Percentiles rank a stretch among this genome's conserved stretches.
Conservation (phyloP, 2,329 filamentous ascomycete genomes). For the Xylariaceae sp. region DNA sequence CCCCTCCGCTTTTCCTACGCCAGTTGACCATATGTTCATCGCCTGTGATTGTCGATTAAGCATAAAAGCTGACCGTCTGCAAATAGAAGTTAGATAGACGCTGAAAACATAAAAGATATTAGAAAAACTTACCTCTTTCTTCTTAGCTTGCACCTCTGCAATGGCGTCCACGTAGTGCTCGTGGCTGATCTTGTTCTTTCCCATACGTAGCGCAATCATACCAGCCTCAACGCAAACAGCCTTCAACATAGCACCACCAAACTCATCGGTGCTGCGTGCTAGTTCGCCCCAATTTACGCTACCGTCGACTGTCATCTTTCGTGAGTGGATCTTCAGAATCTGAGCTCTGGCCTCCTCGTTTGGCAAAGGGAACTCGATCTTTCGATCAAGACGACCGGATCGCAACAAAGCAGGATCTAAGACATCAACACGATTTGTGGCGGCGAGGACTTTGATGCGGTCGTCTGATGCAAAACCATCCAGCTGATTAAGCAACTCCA, state of each 20-base stretch:
- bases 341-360: slow-evolving; percentile 97
- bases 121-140: slow-evolving; percentile 68
- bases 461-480: slow-evolving; percentile 97
- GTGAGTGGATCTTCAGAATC: slow-evolving; percentile 93
- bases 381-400: slow-evolving; percentile 87
- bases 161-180: slow-evolving; percentile 99
- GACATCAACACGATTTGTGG: slow-evolving; percentile 91
- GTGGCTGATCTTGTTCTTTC: slow-evolving; percentile 94
- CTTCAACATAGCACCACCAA: slow-evolving; percentile 95
- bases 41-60: slow-evolving; percentile 28
- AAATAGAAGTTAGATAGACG: slow-evolving; percentile 26
- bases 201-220: slow-evolving; percentile 94
- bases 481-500: slow-evolving; percentile 96
- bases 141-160: slow-evolving; percentile 89
- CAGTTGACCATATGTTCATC: background rate
- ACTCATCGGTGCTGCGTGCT: slow-evolving; percentile 95
- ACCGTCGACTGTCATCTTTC: slow-evolving; percentile 96
- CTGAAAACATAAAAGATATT: background rate
- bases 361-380: slow-evolving; percentile 96
- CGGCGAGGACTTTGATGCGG: slow-evolving; percentile 91
- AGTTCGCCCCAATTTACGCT: slow-evolving; percentile 94
- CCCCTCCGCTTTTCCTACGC: slow-evolving; percentile 10
- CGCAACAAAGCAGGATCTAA: slow-evolving; percentile 87
- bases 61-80: slow-evolving; percentile 52
- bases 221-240: slow-evolving; percentile 97